Evolutionary conservation across 1,139 yeast species (phyloP).

Genomic region (Wickerhamomyces sp.): DNA sequence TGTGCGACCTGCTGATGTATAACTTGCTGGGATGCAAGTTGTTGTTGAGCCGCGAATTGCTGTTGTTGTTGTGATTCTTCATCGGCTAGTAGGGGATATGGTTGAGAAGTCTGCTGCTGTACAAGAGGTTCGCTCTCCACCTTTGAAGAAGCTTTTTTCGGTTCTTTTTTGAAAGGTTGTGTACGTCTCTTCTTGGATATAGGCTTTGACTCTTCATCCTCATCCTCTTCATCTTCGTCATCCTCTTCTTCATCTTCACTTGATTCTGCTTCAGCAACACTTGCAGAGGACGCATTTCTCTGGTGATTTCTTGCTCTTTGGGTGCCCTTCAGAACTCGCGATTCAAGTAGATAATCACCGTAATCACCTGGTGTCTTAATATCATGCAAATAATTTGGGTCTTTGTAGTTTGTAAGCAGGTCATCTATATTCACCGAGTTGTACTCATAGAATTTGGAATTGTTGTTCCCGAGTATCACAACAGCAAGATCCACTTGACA

Average conservation of each 20-base stretch:
- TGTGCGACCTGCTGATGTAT: too few relatives aligned
- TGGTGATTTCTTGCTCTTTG: slow-evolving; percentile 6
- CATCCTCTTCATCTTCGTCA: slow-evolving; percentile 22
- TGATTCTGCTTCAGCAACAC: slow-evolving; percentile 17
- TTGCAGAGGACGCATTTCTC: slow-evolving; percentile 14
- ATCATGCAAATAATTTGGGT: slow-evolving; percentile 41
- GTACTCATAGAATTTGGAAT: slow-evolving; percentile 69
- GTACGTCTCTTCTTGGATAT: slow-evolving; percentile 11
- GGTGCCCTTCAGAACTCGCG: slow-evolving; percentile 20
- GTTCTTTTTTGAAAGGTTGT: slow-evolving; percentile 5
- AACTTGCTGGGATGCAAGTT: not conserved
- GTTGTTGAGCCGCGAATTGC: not conserved
- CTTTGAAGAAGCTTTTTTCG: slow-evolving; percentile 1
- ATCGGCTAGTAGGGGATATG: slow-evolving; percentile 1
- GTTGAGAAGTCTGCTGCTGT: slow-evolving; percentile 3
- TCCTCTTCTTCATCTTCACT: slow-evolving; percentile 24
- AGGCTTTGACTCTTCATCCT: slow-evolving; percentile 15
- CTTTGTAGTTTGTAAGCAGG: slow-evolving; percentile 50
- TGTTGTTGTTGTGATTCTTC: not conserved
- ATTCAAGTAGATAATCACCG: slow-evolving; percentile 35
- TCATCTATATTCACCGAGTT: slow-evolving; percentile 66
- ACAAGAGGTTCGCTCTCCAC: slow-evolving; percentile 5
- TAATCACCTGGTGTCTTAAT: slow-evolving; percentile 57
- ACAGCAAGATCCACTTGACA: slow-evolving; percentile 94
- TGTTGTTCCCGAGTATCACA: slow-evolving; percentile 80